These are phyloP conservation scores for Xylaria scruposa DNA, from an alignment of 495 filamentous ascomycete species.

Conservation along the genomic window DNA sequence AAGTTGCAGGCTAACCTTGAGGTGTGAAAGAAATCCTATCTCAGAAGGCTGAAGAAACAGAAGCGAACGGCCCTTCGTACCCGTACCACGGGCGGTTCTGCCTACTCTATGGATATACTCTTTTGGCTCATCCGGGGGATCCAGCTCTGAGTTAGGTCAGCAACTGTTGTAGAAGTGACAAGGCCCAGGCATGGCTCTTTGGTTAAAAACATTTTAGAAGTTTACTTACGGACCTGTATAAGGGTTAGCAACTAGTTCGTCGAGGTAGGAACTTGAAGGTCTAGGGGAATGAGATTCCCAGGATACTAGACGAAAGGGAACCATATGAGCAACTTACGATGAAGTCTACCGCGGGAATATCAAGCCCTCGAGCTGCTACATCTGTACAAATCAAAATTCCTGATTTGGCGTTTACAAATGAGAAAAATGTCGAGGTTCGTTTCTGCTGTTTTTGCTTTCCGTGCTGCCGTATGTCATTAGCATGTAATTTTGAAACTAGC, in stretches of 20 bases:
- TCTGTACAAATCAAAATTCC: constrained; percentile 96
- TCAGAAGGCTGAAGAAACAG: constrained; percentile 94
- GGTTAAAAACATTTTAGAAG: not conserved
- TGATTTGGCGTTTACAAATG: constrained; percentile 92
- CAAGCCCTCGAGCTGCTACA: constrained; percentile 90
- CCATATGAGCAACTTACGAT: constrained; percentile 62
- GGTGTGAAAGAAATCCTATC: constrained; percentile 87
- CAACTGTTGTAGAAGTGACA: not conserved
- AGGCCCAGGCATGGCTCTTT: not conserved
- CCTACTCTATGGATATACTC: constrained; percentile 98
- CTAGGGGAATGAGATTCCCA: not conserved
- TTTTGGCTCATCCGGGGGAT: constrained; percentile 87
- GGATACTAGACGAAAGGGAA: not conserved
- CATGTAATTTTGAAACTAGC: not conserved
- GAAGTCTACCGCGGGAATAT: constrained; percentile 94
- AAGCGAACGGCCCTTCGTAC: constrained; percentile 81
- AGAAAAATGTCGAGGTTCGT: constrained; percentile 96
- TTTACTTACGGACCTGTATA: constrained; percentile 25
- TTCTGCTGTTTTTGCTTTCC: constrained; percentile 32
- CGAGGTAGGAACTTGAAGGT: not conserved
- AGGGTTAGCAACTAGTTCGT: constrained; percentile 7
- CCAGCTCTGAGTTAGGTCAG: constrained; percentile 65
- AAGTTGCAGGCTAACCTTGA: constrained; percentile 60
- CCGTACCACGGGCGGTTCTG: constrained; percentile 86
- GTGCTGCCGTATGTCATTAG: constrained; percentile 20